Conservation (phyloP, 768 basidiomycete genomes). For the Holtermanniella nyarrowii region DNA sequence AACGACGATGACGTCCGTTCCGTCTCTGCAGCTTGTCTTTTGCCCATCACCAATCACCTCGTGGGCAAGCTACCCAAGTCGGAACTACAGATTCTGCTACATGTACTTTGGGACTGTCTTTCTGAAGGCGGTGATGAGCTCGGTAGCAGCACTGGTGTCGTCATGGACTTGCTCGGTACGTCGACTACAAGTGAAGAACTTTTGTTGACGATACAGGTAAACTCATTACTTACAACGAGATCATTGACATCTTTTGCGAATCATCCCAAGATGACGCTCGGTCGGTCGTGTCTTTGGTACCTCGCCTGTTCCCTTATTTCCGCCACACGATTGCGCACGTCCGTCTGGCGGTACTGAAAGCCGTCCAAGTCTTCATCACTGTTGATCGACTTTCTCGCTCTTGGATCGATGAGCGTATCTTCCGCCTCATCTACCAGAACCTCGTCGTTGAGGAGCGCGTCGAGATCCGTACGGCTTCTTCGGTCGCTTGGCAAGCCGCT, state of each 20-base stretch:
- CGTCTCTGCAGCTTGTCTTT: slow-evolving; percentile 81
- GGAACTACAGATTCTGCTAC: slow-evolving; percentile 60
- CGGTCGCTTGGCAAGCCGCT: slow-evolving; percentile 63
- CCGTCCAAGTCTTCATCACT: slow-evolving; percentile 73
- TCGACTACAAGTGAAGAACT: slow-evolving; percentile 1
- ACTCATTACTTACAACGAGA: slow-evolving; percentile 65
- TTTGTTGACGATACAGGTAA: slow-evolving; percentile 49
- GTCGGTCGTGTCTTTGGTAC: slow-evolving; percentile 69
- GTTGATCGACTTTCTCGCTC: slow-evolving; percentile 56
- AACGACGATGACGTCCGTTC: slow-evolving; percentile 92
- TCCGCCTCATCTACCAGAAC: slow-evolving; percentile 85
- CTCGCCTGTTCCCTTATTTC: slow-evolving; percentile 88
- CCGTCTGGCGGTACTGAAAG: slow-evolving; percentile 82
- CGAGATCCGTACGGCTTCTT: slow-evolving; percentile 68
- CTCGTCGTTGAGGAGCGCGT: slow-evolving; percentile 77
- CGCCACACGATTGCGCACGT: slow-evolving; percentile 92
- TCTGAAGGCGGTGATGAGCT: slow-evolving; percentile 91
- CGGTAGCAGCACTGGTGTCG: slow-evolving; percentile 88
- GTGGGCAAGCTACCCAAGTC: slow-evolving; percentile 60
- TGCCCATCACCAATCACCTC: slow-evolving; percentile 74
- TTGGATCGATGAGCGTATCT: slow-evolving; percentile 69
- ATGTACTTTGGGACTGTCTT: slow-evolving; percentile 82
- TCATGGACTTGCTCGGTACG: slow-evolving; percentile 92
- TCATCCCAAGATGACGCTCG: slow-evolving; percentile 45
- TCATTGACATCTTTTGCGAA: slow-evolving; percentile 56